These are phyloP conservation scores for Taphrina flavorubra DNA, from an alignment of 1,139 yeast genomes.

Conservation along the genomic window DNA sequence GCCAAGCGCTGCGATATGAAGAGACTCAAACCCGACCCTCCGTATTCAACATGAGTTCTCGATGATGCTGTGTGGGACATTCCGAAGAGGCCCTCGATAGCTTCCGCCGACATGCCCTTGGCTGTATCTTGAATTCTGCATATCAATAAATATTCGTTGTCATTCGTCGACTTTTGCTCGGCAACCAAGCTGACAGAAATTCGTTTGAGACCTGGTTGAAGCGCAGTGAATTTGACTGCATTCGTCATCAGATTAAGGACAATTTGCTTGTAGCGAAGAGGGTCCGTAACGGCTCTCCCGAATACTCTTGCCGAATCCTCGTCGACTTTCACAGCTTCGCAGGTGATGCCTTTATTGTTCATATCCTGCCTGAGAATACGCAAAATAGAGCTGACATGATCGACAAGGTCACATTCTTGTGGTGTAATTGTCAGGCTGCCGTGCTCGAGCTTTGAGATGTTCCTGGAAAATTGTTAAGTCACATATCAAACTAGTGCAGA, in stretches of 20 bases:
- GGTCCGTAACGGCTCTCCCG: slow-evolving; percentile 17
- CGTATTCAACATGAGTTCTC: slow-evolving; percentile 45
- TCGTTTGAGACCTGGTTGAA: neutral
- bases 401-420: slow-evolving; percentile 15
- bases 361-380: slow-evolving; percentile 25
- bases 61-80: slow-evolving; percentile 45
- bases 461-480: neutral
- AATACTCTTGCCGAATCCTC: neutral
- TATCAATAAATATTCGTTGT: neutral
- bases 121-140: slow-evolving; percentile 38
- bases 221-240: slow-evolving; percentile 34
- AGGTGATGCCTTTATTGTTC: slow-evolving; percentile 14
- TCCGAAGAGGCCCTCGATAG: slow-evolving; percentile 39
- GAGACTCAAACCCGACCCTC: slow-evolving; percentile 46
- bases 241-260: slow-evolving; percentile 36
- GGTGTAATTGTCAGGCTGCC: slow-evolving; percentile 7
- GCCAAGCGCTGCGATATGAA: slow-evolving; percentile 46
- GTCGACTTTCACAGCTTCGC: neutral
- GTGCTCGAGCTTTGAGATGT: slow-evolving; percentile 20
- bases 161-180: neutral
- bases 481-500: neutral
- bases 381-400: neutral
- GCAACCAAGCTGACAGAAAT: slow-evolving; percentile 6
- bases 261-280: slow-evolving; percentile 34
- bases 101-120: slow-evolving; percentile 29